These are phyloP conservation scores for Euphrasia arctica DNA, from an alignment of 305 asterid genomes.

Conservation along the genomic window DNA sequence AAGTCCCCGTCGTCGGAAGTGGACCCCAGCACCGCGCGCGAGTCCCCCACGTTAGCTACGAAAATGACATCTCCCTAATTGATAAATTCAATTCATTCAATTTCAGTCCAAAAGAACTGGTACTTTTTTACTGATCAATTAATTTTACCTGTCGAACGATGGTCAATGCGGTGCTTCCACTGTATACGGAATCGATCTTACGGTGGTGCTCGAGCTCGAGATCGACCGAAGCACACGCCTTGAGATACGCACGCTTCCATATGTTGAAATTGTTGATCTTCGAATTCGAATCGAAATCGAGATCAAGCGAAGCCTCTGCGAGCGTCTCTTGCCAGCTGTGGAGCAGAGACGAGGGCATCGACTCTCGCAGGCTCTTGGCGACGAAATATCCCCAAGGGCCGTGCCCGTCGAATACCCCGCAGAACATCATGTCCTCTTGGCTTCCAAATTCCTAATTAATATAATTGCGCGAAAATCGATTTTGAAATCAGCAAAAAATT, in stretches of 20 bases:
- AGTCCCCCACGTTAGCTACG: conserved; percentile 89
- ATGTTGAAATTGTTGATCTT: conserved; percentile 54
- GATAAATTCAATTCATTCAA: no score
- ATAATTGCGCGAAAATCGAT: neutral
- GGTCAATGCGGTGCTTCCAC: conserved; percentile 93
- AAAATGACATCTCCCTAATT: conserved; percentile 64
- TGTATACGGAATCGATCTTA: conserved; percentile 66
- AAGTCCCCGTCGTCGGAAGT: conserved; percentile 56
- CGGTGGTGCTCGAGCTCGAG: conserved; percentile 66
- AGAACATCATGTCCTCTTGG: conserved; percentile 87
- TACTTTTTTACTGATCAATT: no score
- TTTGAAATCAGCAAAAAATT: neutral
- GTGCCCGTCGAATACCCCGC: conserved; percentile 97
- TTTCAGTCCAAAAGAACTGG: neutral
- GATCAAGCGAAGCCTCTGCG: conserved; percentile 54
- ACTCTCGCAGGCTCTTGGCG: conserved; percentile 77
- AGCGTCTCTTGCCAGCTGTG: conserved; percentile 76
- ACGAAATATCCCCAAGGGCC: conserved; percentile 97
- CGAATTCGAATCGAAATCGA: conserved; percentile 43
- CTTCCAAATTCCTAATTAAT: conserved; percentile 83
- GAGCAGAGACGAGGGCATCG: conserved; percentile 67
- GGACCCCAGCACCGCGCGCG: conserved; percentile 90
- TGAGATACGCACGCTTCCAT: conserved; percentile 83
- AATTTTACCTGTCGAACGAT: conserved; percentile 73
- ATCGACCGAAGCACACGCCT: conserved; percentile 88